A percentile compares a stretch with the other conserved stretches of the same genome.
These are phyloP conservation scores for Glycyrrhiza uralensis DNA, from an alignment of 306 rosid species.

Conservation along the genomic window DNA sequence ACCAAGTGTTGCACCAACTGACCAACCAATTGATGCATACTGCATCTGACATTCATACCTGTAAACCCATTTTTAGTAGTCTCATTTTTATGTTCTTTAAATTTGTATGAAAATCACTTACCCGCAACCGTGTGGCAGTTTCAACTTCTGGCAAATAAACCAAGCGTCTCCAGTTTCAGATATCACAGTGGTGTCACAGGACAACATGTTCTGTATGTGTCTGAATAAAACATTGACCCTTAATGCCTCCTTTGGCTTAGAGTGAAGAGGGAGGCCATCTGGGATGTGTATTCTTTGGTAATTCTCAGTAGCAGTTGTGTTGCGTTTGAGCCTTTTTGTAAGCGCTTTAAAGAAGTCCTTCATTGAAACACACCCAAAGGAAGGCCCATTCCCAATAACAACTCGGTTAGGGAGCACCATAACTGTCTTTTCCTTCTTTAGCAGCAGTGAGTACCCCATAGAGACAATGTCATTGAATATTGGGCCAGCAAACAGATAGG, in stretches of 20 bases:
- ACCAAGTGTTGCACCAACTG: constrained; percentile 26
- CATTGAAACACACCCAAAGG: constrained; percentile 6
- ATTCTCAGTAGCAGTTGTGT: neutral
- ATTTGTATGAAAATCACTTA: neutral
- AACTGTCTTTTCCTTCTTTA: neutral
- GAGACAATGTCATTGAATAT: neutral
- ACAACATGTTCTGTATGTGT: constrained; percentile 19
- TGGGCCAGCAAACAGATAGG: constrained; percentile 25
- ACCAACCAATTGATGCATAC: constrained; percentile 27
- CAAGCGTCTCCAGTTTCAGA: constrained; percentile 27
- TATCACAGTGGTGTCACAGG: neutral
- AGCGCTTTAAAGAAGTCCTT: constrained; percentile 16
- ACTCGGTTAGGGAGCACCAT: constrained; percentile 7
- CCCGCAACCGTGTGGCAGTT: constrained; percentile 31
- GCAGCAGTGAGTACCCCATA: neutral
- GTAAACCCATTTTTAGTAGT: neutral
- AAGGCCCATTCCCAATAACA: constrained; percentile 4
- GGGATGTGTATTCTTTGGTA: neutral
- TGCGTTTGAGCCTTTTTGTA: neutral
- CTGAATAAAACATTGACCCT: constrained; percentile 9
- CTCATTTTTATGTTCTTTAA: neutral
- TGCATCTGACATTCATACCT: constrained; percentile 27
- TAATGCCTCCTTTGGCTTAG: neutral
- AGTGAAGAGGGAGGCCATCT: neutral
- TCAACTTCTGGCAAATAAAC: constrained; percentile 27